Evolutionary conservation across 2,329 filamentous ascomycete genomes (phyloP), one percentile per base, ranked within the genome.

Genomic region (Epichloe baconii): DNA sequence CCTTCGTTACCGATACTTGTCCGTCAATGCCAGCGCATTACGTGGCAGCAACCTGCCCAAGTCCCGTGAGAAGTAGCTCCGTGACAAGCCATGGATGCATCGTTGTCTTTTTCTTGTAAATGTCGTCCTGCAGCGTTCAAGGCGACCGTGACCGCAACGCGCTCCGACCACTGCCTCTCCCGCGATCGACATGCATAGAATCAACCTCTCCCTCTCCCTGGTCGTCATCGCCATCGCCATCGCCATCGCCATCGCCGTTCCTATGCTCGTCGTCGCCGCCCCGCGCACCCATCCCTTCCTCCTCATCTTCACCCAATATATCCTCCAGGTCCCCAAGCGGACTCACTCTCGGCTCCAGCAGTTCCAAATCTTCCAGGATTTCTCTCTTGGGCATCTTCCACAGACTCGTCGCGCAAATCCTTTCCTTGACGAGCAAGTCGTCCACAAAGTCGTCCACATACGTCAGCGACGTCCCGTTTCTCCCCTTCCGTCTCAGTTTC

Each of bases 401-500:
- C 59, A 98, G 64, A 62, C 84, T 94, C 3, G 93, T 97, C 38
- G 83, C 91, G 64, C 91, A 97, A 0, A 96, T 84, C 49, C 93
- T 78, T 52, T 94, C 88, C 68, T 95, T 95, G 0, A 80, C 85
- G 55, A 98, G 72, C 57, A 98, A 69, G 55, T 96, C 89, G 66
- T 98, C 93, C 51, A 97, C 81, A 65, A 98, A 97, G 59, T 91
- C 84, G 67, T 98, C 93, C 68, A 98, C 75, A 61, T 79, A 85
- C 3, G 88, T 93, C 59, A 98, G 66, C 12, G 72, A 75, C 56
- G 86, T 90, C 1, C 86, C 86, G 31, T 81, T 79, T 56, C 88
- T 80, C 14, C 82, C 85, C 59, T 86, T 78, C 54, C 88, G 74
- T 66, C 86, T 82, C 67, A 98, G 64, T 70, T 97, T 98, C 58